Evolutionary conservation across 768 basidiomycete genomes (phyloP), one percentile per base, ranked within the genome.

Genomic region (Gyrodon lividus): DNA sequence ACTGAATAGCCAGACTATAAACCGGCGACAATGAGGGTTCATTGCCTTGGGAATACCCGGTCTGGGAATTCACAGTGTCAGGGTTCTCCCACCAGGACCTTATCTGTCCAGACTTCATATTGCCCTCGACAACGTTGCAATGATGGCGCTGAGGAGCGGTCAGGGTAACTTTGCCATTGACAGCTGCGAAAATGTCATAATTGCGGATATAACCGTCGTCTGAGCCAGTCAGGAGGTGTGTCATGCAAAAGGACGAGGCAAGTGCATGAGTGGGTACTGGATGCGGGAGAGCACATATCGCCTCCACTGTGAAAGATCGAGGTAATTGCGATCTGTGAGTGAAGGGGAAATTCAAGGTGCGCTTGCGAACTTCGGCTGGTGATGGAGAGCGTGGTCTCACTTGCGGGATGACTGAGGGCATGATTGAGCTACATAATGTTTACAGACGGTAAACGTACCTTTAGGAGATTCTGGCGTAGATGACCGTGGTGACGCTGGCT

Each of bases 121-220:
- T 85, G 6, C 92, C 90, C 67, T 96, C 94, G 10, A 95, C 92
- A 22, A 97, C 84, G 48, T 89, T 89, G 41, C 90, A 90, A 57
- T 94, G 89, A 53, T 89, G 86, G 50, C 92, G 76, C 66, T 95
- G 93, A 40, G 91, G 92, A 16, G 92, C 89, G 20, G 87, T 93
- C 57, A 97, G 77, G 60, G 91, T 86, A 31, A 81, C 82, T 64
- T 90, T 89, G 50, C 93, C 85, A 66, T 98, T 98, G 35, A 92
- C 86, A 34, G 89, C 84, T 35, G 87, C 67, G 70, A 92, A 97
- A 43, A 96, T 81, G 67, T 98, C 92, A 71, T 95, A 98, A 72
- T 91, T 81, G 33, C 94, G 83, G 39, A 98, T 87, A 59, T 92
- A 94, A 8, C 94, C 95, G 65, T 98, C 94, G 58, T 96, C 89